phyloP scores from a whole-genome alignment of 2,329 filamentous ascomycete genomes.

The Trichoderma sp. region DNA sequence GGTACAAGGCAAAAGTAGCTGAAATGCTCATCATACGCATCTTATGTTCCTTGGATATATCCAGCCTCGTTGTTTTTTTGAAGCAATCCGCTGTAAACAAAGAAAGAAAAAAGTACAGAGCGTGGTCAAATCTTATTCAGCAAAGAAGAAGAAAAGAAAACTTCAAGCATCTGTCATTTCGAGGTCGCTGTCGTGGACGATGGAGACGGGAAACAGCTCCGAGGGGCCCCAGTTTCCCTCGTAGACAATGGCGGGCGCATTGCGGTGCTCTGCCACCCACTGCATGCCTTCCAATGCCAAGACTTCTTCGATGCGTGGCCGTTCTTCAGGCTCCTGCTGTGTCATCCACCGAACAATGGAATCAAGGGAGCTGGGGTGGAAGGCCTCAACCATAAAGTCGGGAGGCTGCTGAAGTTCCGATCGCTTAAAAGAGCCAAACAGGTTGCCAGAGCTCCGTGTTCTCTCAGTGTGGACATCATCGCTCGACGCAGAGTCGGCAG shows the following conservation, averaged over 20 bases:
- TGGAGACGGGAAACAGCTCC: conserved; percentile 44
- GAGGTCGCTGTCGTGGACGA: conserved; percentile 46
- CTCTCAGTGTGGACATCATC: conserved; percentile 35
- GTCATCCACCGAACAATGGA: conserved; percentile 87
- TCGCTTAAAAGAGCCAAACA: conserved; percentile 48
- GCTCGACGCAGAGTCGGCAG: conserved; percentile 39
- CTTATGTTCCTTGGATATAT: conserved; percentile 29
- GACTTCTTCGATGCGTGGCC: conserved; percentile 73
- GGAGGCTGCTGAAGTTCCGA: conserved; percentile 64
- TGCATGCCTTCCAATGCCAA: conserved; percentile 69
- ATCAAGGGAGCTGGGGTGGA: conserved; percentile 74
- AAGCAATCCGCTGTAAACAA: conserved; percentile 14
- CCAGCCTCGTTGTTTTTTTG: conserved; percentile 31
- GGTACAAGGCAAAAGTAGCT: conserved; percentile 26
- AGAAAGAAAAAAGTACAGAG: background rate
- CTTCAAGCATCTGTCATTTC: conserved; percentile 59
- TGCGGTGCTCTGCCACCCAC: conserved; percentile 76
- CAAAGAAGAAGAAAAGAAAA: background rate
- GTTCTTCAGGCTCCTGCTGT: conserved; percentile 65
- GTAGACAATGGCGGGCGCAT: conserved; percentile 88
- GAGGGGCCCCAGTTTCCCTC: conserved; percentile 93
- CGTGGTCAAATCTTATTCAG: background rate
- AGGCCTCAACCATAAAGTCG: conserved; percentile 79
- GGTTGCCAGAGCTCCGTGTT: conserved; percentile 34
- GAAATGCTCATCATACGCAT: conserved; percentile 23